Conservation (phyloP, 2,329 filamentous ascomycete species). For the Didymella exigua region DNA sequence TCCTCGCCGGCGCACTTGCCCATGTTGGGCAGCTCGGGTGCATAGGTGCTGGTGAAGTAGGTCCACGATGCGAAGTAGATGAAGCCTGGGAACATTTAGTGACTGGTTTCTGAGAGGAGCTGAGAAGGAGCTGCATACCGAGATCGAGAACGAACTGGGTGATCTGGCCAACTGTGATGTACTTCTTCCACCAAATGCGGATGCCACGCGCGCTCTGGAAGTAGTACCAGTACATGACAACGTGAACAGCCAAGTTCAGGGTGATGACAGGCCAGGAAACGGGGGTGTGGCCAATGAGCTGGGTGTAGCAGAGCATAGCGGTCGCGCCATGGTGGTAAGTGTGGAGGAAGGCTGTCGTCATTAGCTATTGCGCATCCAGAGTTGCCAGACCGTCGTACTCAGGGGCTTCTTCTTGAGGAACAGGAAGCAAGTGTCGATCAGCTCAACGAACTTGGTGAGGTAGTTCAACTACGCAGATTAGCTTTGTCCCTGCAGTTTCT, state of each 20-base stretch:
- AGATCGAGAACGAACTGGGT: conserved; percentile 97
- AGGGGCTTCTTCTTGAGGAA: conserved; percentile 99
- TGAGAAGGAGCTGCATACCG: conserved; percentile 61
- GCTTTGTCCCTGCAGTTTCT: conserved; percentile 23
- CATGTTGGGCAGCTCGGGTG: conserved; percentile 78
- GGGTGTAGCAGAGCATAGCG: conserved; percentile 95
- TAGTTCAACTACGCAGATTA: conserved; percentile 80
- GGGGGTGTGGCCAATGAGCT: conserved; percentile 88
- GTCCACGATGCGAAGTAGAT: conserved; percentile 99
- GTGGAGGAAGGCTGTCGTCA: conserved; percentile 78
- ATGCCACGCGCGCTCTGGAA: conserved; percentile 97
- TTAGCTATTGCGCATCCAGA: conserved; percentile 28
- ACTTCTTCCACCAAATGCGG: conserved; percentile 99
- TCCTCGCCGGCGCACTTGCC: conserved; percentile 94
- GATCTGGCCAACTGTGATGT: conserved; percentile 97
- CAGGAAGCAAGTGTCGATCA: conserved; percentile 93
- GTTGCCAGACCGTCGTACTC: conserved; percentile 58
- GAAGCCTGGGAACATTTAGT: conserved; percentile 67
- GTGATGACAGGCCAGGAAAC: conserved; percentile 95
- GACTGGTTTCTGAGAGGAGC: conserved; percentile 5
- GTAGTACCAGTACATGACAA: conserved; percentile 99
- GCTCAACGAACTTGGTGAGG: conserved; percentile 95
- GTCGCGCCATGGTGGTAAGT: conserved; percentile 98
- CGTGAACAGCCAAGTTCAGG: conserved; percentile 91
- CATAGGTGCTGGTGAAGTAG: conserved; percentile 94